Percentiles rank a stretch among this genome's conserved stretches.
Evolutionary conservation across 352 stramenopile genomes (phyloP).

Genomic region (Labyrinthula sp.): DNA sequence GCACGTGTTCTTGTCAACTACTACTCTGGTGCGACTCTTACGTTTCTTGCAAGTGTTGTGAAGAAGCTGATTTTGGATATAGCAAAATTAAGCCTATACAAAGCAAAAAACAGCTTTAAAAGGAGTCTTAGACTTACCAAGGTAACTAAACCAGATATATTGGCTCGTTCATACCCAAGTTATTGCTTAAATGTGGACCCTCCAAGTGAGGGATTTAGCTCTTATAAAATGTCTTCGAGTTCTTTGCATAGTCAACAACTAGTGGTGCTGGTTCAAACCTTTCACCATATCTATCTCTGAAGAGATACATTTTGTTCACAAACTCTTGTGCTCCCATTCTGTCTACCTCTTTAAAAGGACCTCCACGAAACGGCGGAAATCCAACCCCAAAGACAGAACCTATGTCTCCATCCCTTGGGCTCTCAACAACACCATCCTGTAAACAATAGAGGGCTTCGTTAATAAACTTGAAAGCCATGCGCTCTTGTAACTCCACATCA

Average conservation of each 20-base stretch:
- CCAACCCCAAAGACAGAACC: constrained; percentile 93
- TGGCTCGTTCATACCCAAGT: too few relatives aligned
- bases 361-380: constrained; percentile 86
- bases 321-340: constrained; percentile 68
- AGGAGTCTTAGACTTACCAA: too few relatives aligned
- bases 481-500: constrained; percentile 64
- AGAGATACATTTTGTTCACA: constrained; percentile 81
- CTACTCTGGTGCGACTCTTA: too few relatives aligned
- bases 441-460: constrained; percentile 91
- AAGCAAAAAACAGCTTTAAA: too few relatives aligned
- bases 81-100: too few relatives aligned
- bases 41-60: too few relatives aligned
- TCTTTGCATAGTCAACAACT: constrained; percentile 82
- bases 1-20: too few relatives aligned
- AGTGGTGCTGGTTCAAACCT: constrained; percentile 84
- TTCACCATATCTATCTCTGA: constrained; percentile 74
- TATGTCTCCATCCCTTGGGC: constrained; percentile 84
- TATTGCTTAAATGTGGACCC: too few relatives aligned
- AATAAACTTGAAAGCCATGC: constrained; percentile 77
- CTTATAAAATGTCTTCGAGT: constrained; percentile 88
- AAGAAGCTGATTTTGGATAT: too few relatives aligned
- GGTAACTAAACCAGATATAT: too few relatives aligned
- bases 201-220: constrained; percentile 37
- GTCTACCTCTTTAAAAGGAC: constrained; percentile 87
- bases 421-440: constrained; percentile 86